These are phyloP conservation scores for Pseudogymnoascus sp. DNA, from an alignment of 2,329 filamentous ascomycete species.

Conservation along the genomic window DNA sequence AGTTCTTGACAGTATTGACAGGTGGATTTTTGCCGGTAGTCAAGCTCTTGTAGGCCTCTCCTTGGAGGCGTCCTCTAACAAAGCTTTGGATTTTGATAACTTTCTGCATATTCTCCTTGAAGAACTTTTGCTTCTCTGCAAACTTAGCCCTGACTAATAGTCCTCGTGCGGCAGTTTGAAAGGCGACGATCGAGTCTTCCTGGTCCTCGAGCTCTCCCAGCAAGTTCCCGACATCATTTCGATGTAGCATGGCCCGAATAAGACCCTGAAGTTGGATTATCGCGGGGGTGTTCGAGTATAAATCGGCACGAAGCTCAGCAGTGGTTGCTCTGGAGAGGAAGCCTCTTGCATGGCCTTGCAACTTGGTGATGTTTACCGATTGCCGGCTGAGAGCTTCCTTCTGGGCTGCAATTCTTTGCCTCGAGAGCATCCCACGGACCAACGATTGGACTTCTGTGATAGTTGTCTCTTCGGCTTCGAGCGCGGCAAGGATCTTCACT, in stretches of 20 bases:
- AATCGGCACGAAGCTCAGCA: slow-evolving; percentile 57
- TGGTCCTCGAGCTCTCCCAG: slow-evolving; percentile 75
- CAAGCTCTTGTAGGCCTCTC: slow-evolving; percentile 95
- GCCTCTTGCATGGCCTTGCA: slow-evolving; percentile 66
- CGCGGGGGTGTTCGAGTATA: slow-evolving; percentile 61
- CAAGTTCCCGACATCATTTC: slow-evolving; percentile 65
- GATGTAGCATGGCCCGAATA: slow-evolving; percentile 70
- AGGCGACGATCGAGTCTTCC: slow-evolving; percentile 66
- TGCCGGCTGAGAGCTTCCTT: slow-evolving; percentile 52
- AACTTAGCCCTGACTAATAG: slow-evolving; percentile 69
- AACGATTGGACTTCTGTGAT: slow-evolving; percentile 51
- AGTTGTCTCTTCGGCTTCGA: slow-evolving; percentile 41
- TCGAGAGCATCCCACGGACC: slow-evolving; percentile 55
- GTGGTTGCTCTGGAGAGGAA: slow-evolving; percentile 56
- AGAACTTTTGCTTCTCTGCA: slow-evolving; percentile 79
- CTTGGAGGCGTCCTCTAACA: slow-evolving; percentile 87
- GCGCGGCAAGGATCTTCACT: slow-evolving; percentile 39
- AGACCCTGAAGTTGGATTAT: slow-evolving; percentile 68
- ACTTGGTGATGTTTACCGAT: slow-evolving; percentile 47
- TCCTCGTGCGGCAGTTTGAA: slow-evolving; percentile 70
- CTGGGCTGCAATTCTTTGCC: slow-evolving; percentile 43
- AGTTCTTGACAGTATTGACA: slow-evolving; percentile 94
- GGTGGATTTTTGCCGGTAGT: slow-evolving; percentile 95
- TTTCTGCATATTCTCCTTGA: slow-evolving; percentile 96
- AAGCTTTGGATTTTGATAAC: slow-evolving; percentile 99